A percentile compares a stretch with the other conserved stretches of the same genome.
Evolutionary conservation across 2,329 filamentous ascomycete species (phyloP).

Genomic region (Aspergillus pseudoterreus): DNA sequence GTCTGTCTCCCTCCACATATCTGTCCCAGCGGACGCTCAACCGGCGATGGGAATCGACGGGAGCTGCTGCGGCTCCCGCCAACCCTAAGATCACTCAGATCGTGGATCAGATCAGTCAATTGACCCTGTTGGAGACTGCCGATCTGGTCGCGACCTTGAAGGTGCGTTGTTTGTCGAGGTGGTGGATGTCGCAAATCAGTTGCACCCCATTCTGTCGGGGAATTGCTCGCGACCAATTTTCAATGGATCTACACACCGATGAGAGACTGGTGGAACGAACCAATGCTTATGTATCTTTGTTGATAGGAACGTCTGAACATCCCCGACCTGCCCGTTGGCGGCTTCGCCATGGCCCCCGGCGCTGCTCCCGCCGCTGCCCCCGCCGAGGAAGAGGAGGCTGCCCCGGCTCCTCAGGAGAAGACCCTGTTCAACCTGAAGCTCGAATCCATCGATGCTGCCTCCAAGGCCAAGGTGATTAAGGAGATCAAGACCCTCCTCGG

Average conservation of each 20-base stretch:
- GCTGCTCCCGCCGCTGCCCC: conserved; percentile 57
- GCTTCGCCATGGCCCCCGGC: conserved; percentile 70
- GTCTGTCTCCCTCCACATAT: conserved; percentile 38
- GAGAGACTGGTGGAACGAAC: no score
- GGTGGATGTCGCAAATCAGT: not conserved
- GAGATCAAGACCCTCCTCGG: conserved; percentile 97
- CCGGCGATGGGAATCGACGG: conserved; percentile 86
- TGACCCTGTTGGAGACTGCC: conserved; percentile 95
- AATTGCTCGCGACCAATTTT: not conserved
- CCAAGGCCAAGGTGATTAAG: conserved; percentile 99
- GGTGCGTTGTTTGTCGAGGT: conserved; percentile 51
- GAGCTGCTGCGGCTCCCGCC: conserved; percentile 55
- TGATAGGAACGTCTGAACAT: conserved; percentile 87
- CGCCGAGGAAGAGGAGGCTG: conserved; percentile 77
- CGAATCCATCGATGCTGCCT: conserved; percentile 75
- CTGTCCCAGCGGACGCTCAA: conserved; percentile 40
- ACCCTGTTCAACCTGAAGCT: conserved; percentile 97
- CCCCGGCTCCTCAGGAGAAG: conserved; percentile 85
- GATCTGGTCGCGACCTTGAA: conserved; percentile 93
- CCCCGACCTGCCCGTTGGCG: conserved; percentile 91
- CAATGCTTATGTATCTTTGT: no score
- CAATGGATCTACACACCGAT: no score
- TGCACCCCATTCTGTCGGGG: not conserved
- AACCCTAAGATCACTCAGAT: conserved; percentile 93
- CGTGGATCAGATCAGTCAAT: conserved; percentile 97